Evolutionary conservation across 2,329 filamentous ascomycete genomes (phyloP), one percentile per base, ranked within the genome.

Genomic region (Cladosporium sp.): DNA sequence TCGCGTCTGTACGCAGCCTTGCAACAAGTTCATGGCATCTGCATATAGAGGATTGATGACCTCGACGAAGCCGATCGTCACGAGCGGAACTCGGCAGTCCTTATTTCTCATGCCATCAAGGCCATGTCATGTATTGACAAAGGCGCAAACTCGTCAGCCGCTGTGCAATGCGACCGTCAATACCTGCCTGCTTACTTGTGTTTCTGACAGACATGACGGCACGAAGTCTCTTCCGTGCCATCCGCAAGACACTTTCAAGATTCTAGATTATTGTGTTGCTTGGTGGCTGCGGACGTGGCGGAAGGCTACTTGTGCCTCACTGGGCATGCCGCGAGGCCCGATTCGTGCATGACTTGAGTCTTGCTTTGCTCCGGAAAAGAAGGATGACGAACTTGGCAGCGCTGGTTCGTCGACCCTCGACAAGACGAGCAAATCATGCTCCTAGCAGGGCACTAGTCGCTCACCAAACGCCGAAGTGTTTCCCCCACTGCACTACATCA

Each of bases 361-460:
- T 30, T 30, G 19, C 20, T n/a, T 47, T 47, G 43, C 20, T 47
- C 39, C 39, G 44, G 15, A 36, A 32, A 30, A 13, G 29, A 30
- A 8, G 30, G 18, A 43, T 43, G 47, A 42, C 38, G 47, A 42
- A 12, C 39, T 50, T 50, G 39, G 39, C 47, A 41, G 13, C 24
- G 40, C 38, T 32, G 22, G 20, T 34, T 48, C 36, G 20, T 24
- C 27, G 19, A 27, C 18, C 22, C 17, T 48, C 44, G 36, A 47
- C 32, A 34, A 12, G 32, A 15, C 7, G 22, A 9, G 22, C 22
- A 27, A 5, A 5, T 27, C 22, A 27, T 27, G 22, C 9, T 27
- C n/a, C 9, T 27, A 27, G 22, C 22, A 27, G 22, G n/a, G 32
- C 32, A 17, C 32, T 36, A 34, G 11, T 19, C 34, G 43, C 44